Percentiles rank a stretch among this genome's conserved stretches.
These are phyloP conservation scores for Corrigiola litoralis DNA, from an alignment of 179 eudicot species.

Conservation along the genomic window DNA sequence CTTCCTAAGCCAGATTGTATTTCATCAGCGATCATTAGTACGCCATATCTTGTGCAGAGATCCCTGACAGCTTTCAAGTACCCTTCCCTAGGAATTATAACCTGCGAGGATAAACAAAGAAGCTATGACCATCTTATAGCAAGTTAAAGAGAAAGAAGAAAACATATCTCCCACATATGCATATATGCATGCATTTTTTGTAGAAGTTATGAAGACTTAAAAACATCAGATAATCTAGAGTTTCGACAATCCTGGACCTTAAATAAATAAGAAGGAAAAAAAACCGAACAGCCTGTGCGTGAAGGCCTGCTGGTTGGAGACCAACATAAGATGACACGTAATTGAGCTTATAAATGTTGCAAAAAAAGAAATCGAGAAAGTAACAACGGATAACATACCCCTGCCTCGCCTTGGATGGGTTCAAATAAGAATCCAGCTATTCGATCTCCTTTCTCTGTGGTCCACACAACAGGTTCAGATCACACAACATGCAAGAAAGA, in stretches of 20 bases:
- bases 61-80: constrained; percentile 81
- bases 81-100: constrained; percentile 78
- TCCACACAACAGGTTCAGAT: constrained; percentile 19
- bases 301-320: neutral
- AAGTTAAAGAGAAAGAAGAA: too few relatives aligned
- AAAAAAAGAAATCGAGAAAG: neutral
- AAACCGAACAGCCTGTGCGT: neutral
- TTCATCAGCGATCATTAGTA: constrained; percentile 97
- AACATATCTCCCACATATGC: too few relatives aligned
- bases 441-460: constrained; percentile 71
- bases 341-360: neutral
- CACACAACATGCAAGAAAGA: neutral
- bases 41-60: constrained; percentile 71
- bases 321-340: neutral
- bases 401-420: constrained; percentile 99
- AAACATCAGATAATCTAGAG: too few relatives aligned
- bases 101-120: constrained; percentile 40
- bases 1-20: constrained; percentile 95
- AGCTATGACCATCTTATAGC: too few relatives aligned
- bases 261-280: too few relatives aligned
- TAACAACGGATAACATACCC: constrained; percentile 53
- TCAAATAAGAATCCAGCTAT: constrained; percentile 96
- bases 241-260: too few relatives aligned
- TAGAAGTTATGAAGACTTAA: neutral
- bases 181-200: too few relatives aligned